Evolutionary conservation across 1,284 basidiomycete genomes (phyloP).

Genomic region (Ustilago curta): DNA sequence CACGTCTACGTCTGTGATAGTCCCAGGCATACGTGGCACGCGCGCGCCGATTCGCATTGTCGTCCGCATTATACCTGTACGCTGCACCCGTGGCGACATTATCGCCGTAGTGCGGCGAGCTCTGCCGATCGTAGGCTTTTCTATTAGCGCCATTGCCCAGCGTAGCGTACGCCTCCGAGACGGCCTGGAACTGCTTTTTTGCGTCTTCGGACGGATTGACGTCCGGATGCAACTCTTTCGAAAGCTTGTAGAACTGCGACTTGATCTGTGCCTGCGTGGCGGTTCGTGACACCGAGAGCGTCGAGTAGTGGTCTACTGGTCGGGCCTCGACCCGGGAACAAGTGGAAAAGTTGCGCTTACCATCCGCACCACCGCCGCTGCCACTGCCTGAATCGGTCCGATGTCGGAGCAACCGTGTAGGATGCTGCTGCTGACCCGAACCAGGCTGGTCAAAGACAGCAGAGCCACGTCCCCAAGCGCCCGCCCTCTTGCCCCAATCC

Average conservation of each 20-base stretch:
- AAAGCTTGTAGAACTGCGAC: constrained; percentile 67
- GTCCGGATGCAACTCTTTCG: constrained; percentile 67
- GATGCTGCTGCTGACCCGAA: not conserved
- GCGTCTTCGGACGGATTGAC: constrained; percentile 62
- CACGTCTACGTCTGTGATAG: constrained; percentile 52
- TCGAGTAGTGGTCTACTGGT: constrained; percentile 42
- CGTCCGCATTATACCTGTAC: constrained; percentile 43
- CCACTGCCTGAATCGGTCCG: not conserved
- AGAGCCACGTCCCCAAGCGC: constrained; percentile 71
- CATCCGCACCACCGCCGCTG: not conserved
- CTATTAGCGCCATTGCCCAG: constrained; percentile 44
- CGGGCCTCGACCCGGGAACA: not conserved
- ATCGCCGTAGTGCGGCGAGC: constrained; percentile 33
- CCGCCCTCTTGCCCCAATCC: constrained; percentile 73
- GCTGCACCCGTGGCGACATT: constrained; percentile 28
- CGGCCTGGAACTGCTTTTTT: constrained; percentile 65
- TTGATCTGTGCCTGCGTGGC: constrained; percentile 67
- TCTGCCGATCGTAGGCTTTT: constrained; percentile 23
- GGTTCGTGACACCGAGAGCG: constrained; percentile 41
- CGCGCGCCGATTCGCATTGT: constrained; percentile 54
- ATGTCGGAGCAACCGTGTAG: not conserved
- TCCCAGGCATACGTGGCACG: constrained; percentile 67
- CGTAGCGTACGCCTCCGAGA: constrained; percentile 65
- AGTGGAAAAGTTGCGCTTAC: constrained; percentile 19
- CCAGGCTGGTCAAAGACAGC: constrained; percentile 70